A percentile compares a stretch with the other conserved stretches of the same genome.
Evolutionary conservation across 2,329 filamentous ascomycete genomes (phyloP).

Genomic region (Dactylonectria estremocensis): DNA sequence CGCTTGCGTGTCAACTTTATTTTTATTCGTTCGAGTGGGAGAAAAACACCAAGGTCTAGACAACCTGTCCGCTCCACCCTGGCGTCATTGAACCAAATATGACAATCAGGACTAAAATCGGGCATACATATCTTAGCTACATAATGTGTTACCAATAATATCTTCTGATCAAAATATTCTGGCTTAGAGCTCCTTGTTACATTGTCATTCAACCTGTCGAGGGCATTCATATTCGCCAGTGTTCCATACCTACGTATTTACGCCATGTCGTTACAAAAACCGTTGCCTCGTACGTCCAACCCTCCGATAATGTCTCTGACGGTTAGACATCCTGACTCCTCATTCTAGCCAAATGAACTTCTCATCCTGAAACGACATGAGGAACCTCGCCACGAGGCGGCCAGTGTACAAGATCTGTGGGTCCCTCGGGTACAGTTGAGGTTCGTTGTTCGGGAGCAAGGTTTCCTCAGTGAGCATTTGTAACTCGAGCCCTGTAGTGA

Average conservation of each 20-base stretch:
- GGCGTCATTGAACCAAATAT: constrained; percentile 70
- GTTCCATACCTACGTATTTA: constrained; percentile 24
- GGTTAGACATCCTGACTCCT: constrained; percentile 23
- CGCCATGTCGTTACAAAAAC: constrained; percentile 38
- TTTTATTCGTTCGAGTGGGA: constrained; percentile 72
- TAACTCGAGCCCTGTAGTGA: constrained; percentile 53
- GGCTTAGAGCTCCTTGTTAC: not conserved
- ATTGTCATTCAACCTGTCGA: constrained; percentile 22
- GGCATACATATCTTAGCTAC: constrained; percentile 60
- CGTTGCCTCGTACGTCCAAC: constrained; percentile 31
- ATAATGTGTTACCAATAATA: constrained; percentile 8
- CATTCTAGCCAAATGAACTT: constrained; percentile 61
- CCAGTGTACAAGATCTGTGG: constrained; percentile 67
- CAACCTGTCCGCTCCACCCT: constrained; percentile 79
- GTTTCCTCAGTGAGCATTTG: constrained; percentile 63
- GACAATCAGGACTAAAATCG: constrained; percentile 74
- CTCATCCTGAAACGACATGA: constrained; percentile 69
- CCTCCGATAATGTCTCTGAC: constrained; percentile 38
- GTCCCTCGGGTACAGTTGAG: constrained; percentile 64
- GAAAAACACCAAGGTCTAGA: constrained; percentile 75
- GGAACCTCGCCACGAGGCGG: constrained; percentile 67
- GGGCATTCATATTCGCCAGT: constrained; percentile 31
- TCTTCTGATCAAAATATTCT: not conserved
- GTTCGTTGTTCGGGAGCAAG: constrained; percentile 61
- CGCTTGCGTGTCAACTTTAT: constrained; percentile 72